These are phyloP conservation scores for Ceratobasidium sp. DNA, from an alignment of 1,284 basidiomycete species.

Conservation along the genomic window DNA sequence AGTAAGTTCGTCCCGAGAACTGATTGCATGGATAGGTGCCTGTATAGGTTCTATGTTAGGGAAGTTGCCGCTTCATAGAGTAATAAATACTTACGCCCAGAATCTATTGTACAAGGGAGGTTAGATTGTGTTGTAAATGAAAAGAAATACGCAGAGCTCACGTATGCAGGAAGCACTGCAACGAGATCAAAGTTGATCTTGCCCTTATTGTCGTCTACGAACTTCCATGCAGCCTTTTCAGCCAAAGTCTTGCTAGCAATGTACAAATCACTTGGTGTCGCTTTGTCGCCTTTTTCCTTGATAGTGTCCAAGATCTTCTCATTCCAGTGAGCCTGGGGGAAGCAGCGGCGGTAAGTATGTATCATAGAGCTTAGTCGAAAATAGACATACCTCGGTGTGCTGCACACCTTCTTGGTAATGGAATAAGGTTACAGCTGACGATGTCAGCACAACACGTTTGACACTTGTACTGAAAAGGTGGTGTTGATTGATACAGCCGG, in stretches of 20 bases:
- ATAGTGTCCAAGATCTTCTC: slow-evolving; percentile 51
- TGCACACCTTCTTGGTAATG: neutral
- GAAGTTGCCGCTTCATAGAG: neutral
- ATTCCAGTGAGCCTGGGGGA: slow-evolving; percentile 51
- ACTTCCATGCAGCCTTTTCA: slow-evolving; percentile 53
- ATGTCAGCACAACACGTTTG: slow-evolving; percentile 11
- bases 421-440: neutral
- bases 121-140: neutral
- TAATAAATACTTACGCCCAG: too few relatives aligned
- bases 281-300: slow-evolving; percentile 52
- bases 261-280: slow-evolving; percentile 40
- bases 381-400: slow-evolving; percentile 21
- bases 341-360: neutral
- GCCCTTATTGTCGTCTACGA: slow-evolving; percentile 50
- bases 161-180: slow-evolving; percentile 50
- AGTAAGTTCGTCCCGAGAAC: slow-evolving; percentile 8
- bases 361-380: neutral
- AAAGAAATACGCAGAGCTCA: slow-evolving; percentile 20
- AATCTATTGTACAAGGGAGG: too few relatives aligned
- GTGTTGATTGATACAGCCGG: neutral
- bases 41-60: neutral
- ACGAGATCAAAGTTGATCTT: slow-evolving; percentile 51
- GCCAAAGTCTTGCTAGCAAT: slow-evolving; percentile 34
- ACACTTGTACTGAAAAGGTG: neutral
- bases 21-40: slow-evolving; percentile 20